Conservation (phyloP, 2,329 filamentous ascomycete genomes). For the Pezicula carpinea region DNA sequence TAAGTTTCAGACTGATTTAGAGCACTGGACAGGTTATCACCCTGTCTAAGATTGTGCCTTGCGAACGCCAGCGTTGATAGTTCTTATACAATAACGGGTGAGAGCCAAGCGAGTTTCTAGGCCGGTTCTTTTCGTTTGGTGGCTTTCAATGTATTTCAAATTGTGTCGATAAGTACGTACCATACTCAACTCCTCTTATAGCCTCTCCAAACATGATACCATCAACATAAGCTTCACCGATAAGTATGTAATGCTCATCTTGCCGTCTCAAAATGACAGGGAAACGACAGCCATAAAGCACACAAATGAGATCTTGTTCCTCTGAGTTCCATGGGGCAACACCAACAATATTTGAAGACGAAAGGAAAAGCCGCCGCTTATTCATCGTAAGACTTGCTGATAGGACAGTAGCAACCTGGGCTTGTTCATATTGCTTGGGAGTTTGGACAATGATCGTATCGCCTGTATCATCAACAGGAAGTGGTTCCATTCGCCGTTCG, state of each 20-base stretch:
- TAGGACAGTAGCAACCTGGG: slow-evolving; percentile 13
- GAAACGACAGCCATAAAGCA: slow-evolving; percentile 22
- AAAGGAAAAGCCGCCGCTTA: slow-evolving; percentile 16
- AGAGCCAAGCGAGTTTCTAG: too few relatives aligned
- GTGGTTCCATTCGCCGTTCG: slow-evolving; percentile 7
- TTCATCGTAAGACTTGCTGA: slow-evolving; percentile 20
- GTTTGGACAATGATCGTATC: background rate
- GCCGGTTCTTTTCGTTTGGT: background rate
- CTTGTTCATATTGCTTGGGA: slow-evolving; percentile 10
- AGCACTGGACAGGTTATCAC: too few relatives aligned
- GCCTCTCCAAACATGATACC: slow-evolving; percentile 23
- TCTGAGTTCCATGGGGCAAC: slow-evolving; percentile 15
- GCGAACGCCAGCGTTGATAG: too few relatives aligned
- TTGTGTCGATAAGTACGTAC: slow-evolving; percentile 1
- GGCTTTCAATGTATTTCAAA: slow-evolving; percentile 21
- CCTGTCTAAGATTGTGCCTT: too few relatives aligned
- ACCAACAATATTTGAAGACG: slow-evolving; percentile 8
- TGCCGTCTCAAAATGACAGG: slow-evolving; percentile 19
- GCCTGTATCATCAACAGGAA: background rate
- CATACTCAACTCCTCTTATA: slow-evolving; percentile 10
- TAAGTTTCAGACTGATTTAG: too few relatives aligned
- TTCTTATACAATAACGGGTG: too few relatives aligned
- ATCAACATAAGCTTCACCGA: slow-evolving; percentile 25
- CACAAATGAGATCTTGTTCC: slow-evolving; percentile 17
- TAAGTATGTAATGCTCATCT: slow-evolving; percentile 11